Base-by-base conservation (phyloP, 2,329 filamentous ascomycete genomes). In the Chrysosporium keratinophilum region DNA sequence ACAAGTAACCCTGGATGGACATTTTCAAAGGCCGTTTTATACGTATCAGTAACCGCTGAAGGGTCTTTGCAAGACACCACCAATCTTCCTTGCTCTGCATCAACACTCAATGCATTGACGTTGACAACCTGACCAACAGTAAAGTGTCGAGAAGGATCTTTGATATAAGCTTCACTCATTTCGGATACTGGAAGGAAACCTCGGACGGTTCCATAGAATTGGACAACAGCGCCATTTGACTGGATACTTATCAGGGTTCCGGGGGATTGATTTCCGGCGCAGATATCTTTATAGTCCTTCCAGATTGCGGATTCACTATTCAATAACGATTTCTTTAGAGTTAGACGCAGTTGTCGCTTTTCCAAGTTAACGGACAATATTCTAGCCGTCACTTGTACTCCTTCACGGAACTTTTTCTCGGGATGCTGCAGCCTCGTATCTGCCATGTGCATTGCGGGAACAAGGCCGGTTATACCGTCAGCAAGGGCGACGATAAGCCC, bases 91-190 rank as follows among this genome's bases (percentile, higher is more conserved):
- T 79, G 75, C 54, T 85, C 81, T 1, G 82, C 74, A 61, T 95
- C 83, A 48, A 96, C 82, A 48, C 84, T 86, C 34, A 95, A 70
- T n/a, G 94, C 82, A 63, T 91, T 87, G 17, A 96, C 87, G 63
- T 82, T 94, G 60, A 98, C 85, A 1, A 95, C 91, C 67, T 98
- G 93, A 0, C 93, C 94, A 42, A 83, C 72, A 35, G 85, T 83
- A 74, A 98, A 98, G 70, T 97, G 90, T 64, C 94, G 83, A 44
- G 80, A 81, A 3, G 93, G 89, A 64, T 96, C 87, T 60, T 85
- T 81, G 63, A 98, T 96, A 65, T 85, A 96, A 10, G 90, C 89
- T 67, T 98, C 93, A 67, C 93, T 97, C 93, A 98, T 98, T 70
- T 98, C 91, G 1, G 87, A 87, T 0, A 95, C 84, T 1, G 93